Evolutionary conservation across 208 protist species (phyloP), one percentile per base, ranked within the genome.

Genomic region (Leptomonas seymouri): DNA sequence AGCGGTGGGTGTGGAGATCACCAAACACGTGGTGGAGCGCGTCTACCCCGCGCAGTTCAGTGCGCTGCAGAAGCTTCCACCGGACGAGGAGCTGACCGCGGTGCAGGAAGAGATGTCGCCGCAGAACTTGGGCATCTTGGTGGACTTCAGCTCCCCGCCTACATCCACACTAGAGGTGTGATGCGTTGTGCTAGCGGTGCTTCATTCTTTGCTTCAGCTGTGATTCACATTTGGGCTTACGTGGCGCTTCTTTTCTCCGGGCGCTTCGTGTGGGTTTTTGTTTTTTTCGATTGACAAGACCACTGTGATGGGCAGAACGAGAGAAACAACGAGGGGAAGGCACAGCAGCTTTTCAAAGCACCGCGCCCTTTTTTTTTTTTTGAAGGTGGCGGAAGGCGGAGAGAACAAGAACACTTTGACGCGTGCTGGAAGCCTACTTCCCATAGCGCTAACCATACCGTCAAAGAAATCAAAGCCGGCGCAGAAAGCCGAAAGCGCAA

Each of bases 21-120:
- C 76, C 3, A 50, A 67, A 36, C 34, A 39, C 55, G 46, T 90
- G 4, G 83, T 78, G 55, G 74, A 81, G 30, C 74, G 72, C 15
- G 67, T 65, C 18, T 93, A 93, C 61, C 72, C 75, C 14, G 48
- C 36, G 36, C 58, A 74, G 60, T 57, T 77, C 44, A 31, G 48
- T 41, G 64, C 69, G 49, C 48, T 81, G 36, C 53, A 80, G 14
- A 34, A 56, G 18, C 30, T 79, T 44, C 53, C 78, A 20, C 44
- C 61, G 25, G 60, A 45, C 18, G 59, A 69, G 41, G 57, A 70
- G 30, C n/a, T 70, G 23, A 8, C 51, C 20, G 70, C 31, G 49
- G 55, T 67, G 60, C 53, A 60, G 56, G 55, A 25, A 15, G 85
- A 91, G 36, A 78, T 92, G 75, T 66, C 80, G 30, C 84, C 84